These are phyloP conservation scores for Cystobasidiaceae sp. DNA, from an alignment of 1,284 basidiomycete genomes.

Conservation along the genomic window DNA sequence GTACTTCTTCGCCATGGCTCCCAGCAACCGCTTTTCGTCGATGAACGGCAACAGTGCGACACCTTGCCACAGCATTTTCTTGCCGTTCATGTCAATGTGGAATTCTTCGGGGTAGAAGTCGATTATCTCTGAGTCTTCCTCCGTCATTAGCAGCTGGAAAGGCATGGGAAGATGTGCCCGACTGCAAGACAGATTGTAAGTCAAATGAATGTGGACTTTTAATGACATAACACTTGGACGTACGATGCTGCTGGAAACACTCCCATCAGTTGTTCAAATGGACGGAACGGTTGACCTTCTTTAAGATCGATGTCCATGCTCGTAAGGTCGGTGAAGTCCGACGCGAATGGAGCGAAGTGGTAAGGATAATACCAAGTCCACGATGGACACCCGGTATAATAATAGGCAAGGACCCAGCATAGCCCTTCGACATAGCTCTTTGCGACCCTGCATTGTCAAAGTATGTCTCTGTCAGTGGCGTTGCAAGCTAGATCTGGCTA, in stretches of 20 bases:
- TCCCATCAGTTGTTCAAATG: constrained; percentile 96
- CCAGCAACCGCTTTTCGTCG: constrained; percentile 73
- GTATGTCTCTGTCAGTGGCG: too few relatives aligned
- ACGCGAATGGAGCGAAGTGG: constrained; percentile 96
- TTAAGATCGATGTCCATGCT: constrained; percentile 74
- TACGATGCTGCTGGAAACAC: constrained; percentile 92
- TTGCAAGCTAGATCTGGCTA: constrained; percentile 45
- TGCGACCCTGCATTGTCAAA: constrained; percentile 58
- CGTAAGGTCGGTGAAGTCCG: constrained; percentile 79
- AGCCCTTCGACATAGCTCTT: constrained; percentile 86
- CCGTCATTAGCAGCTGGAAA: constrained; percentile 85
- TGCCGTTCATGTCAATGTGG: constrained; percentile 99
- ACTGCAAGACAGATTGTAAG: constrained; percentile 50
- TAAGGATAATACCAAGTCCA: constrained; percentile 99
- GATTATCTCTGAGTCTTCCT: constrained; percentile 81
- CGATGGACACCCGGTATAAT: constrained; percentile 73
- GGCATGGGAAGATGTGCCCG: constrained; percentile 77
- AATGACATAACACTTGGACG: constrained; percentile 31
- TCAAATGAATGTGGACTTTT: background rate
- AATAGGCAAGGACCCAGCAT: constrained; percentile 94
- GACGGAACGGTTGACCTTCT: constrained; percentile 82
- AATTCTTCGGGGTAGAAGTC: constrained; percentile 85
- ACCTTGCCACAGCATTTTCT: constrained; percentile 99
- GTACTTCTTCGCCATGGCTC: constrained; percentile 76
- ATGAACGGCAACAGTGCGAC: constrained; percentile 96